Evolutionary conservation across 2,329 filamentous ascomycete species (phyloP), one percentile per base, ranked within the genome.

Genomic region (Botrytis byssoidea): DNA sequence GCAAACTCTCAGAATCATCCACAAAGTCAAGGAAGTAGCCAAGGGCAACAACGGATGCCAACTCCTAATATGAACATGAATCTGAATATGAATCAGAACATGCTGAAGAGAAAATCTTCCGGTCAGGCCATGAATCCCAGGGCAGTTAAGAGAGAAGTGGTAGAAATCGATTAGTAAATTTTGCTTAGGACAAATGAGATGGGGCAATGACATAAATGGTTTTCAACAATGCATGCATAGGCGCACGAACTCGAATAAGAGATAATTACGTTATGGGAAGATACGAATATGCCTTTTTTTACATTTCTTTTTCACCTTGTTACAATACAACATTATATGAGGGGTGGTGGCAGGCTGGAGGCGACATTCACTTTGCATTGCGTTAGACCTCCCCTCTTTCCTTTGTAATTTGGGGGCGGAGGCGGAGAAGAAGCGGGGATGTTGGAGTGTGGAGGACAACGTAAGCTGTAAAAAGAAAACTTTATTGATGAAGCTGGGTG

Each of bases 121-220:
- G 77, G 73, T 57, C 74, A 77, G 32, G 73, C 70, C 57, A 75
- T 76, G 35, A 76, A 74, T 61, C 77, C 51, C 5, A 77, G 73
- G 65, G 25, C 60, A 25, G 59, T n/a, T 60, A 74, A 65, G 55
- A 71, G 70, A 35, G 77, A 78, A 68, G 65, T 79, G 16, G 76
- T 79, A 48, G 77, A 78, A 63, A 77, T 79, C 66, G 78, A 79
- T 76, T 79, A 75, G 66, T 69, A 57, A 6, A 57, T 57, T 42
- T 57, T 42, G 35, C 48, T 57, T 57, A 16, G 37, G 66, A 68
- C 18, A 32, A 67, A 57, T 69, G n/a, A 48, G n/a, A 69, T 42
- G 37, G 48, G 48, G 40, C 66, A 44, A 69, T 16, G 66, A 69
- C 32, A 69, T 25, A 32, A 69, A 69, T 44, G 48, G 66, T 10